Evolutionary conservation across 75 land plant species (phyloP).

Genomic region (Azolla pinnata): DNA sequence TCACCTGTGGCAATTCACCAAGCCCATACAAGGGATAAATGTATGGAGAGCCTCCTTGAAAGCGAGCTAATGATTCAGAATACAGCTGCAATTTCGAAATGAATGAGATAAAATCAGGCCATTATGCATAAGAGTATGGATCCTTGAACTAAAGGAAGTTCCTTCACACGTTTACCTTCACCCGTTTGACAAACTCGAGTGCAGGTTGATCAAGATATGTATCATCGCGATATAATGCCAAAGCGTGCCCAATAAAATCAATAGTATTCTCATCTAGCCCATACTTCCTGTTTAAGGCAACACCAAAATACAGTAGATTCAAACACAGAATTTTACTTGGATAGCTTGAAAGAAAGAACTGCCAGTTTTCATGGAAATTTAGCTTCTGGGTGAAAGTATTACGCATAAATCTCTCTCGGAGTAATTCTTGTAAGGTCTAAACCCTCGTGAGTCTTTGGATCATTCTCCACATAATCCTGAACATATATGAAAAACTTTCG

Average conservation of each 20-base stretch:
- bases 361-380: too few relatives aligned
- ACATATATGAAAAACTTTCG: slow-evolving; percentile 86
- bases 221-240: slow-evolving; percentile 87
- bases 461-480: slow-evolving; percentile 80
- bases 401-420: slow-evolving; percentile 75
- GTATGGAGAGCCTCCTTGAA: slow-evolving; percentile 96
- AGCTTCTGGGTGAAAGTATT: slow-evolving; percentile 10
- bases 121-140: too few relatives aligned
- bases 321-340: background rate
- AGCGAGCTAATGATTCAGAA: slow-evolving; percentile 88
- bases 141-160: too few relatives aligned
- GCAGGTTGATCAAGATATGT: slow-evolving; percentile 68
- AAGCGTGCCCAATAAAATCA: slow-evolving; percentile 92
- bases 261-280: slow-evolving; percentile 85
- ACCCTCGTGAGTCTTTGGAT: slow-evolving; percentile 87
- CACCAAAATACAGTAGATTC: background rate
- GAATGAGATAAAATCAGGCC: background rate
- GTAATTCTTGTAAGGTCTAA: slow-evolving; percentile 69
- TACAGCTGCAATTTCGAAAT: slow-evolving; percentile 50
- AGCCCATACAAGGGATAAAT: slow-evolving; percentile 91
- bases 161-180: slow-evolving; percentile 87
- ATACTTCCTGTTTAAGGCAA: slow-evolving; percentile 42
- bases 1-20: slow-evolving; percentile 92
- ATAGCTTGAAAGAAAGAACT: background rate
- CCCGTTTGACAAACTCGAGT: slow-evolving; percentile 58